Evolutionary conservation across 2,329 filamentous ascomycete species (phyloP), one percentile per base, ranked within the genome.

Genomic region (Cryphonectria naterciae): DNA sequence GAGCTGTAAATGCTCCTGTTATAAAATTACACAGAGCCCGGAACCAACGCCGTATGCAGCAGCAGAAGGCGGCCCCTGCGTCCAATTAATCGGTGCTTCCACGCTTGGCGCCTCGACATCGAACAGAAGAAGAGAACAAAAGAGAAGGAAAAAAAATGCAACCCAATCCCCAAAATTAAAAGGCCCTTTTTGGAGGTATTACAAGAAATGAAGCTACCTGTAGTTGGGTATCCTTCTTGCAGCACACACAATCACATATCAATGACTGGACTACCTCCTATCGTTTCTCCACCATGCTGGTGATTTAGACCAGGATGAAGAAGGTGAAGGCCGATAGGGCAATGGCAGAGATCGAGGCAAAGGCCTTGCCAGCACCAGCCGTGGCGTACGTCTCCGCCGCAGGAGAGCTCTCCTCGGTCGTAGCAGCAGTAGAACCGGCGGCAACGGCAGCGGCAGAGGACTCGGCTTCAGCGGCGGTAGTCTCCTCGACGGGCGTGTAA

Each of bases 11-110:
- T 35, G 54, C 28, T 22, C 46, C 2, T 2, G 22, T 49, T 8
- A n/a, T 2, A 49, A 10, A 49, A 28, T 15, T 56, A 17, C 52
- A 32, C 25, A 58, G 54, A 58, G 54, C 25, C 17, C 17, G 19
- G 5, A 19, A n/a, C 46, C 46, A 49, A 28, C 54, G 25, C 54
- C 54, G 11, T 35, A 58, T 58, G 54, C 28, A 58, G 15, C 54
- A 49, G 46, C 22, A 22, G 46, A 19, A 49, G 46, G 46, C 3
- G 54, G 54, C 54, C 25, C 25, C 54, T 15, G 28, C 28, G 54
- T 58, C 28, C 28, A 58, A 58, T 58, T 58, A 58, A 28, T 32
- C 54, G 54, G 13, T 58, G 54, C 25, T 58, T 58, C 25, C 54
- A 32, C 28, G 28, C 54, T 11, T 28, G 43, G 25, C 28, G 28